phyloP scores from a whole-genome alignment of 1,284 basidiomycete species.

The Leccinum holopus region DNA sequence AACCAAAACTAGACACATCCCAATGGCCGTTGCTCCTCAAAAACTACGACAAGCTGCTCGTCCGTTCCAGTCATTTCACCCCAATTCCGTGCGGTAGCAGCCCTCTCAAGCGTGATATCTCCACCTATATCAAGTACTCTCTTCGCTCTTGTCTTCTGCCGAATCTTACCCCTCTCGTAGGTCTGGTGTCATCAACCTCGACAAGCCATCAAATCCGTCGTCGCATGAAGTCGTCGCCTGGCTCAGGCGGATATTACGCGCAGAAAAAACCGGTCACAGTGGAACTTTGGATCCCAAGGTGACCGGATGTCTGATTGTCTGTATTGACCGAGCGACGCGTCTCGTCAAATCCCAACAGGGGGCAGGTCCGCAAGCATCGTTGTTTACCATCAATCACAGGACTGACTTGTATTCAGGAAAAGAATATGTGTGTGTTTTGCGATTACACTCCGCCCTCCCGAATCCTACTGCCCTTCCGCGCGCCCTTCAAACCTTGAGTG shows the following conservation, averaged over 20 bases:
- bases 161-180: conserved; percentile 39
- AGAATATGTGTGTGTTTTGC: conserved; percentile 97
- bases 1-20: conserved; percentile 88
- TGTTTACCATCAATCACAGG: conserved; percentile 1
- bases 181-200: conserved; percentile 98
- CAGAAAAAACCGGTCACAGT: conserved; percentile 98
- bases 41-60: conserved; percentile 97
- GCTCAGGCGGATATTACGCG: conserved; percentile 93
- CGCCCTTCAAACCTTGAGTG: conserved; percentile 95
- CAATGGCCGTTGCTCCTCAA: conserved; percentile 98
- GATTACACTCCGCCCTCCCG: conserved; percentile 83
- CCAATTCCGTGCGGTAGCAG: conserved; percentile 92
- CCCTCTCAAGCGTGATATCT: conserved; percentile 92
- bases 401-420: conserved; percentile 62
- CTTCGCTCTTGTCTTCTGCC: conserved; percentile 3
- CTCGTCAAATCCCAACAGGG: conserved; percentile 99
- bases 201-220: conserved; percentile 99
- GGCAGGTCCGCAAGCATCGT: conserved; percentile 59
- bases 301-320: conserved; percentile 98
- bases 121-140: conserved; percentile 82
- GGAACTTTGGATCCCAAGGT: conserved; percentile 99
- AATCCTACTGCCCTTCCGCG: conserved; percentile 87
- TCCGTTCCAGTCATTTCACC: conserved; percentile 96
- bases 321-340: conserved; percentile 98
- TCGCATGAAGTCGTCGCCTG: conserved; percentile 99